A percentile compares a stretch with the other conserved stretches of the same genome.
phyloP scores from a whole-genome alignment of 768 basidiomycete genomes.

The Butyriboletus loyo region DNA sequence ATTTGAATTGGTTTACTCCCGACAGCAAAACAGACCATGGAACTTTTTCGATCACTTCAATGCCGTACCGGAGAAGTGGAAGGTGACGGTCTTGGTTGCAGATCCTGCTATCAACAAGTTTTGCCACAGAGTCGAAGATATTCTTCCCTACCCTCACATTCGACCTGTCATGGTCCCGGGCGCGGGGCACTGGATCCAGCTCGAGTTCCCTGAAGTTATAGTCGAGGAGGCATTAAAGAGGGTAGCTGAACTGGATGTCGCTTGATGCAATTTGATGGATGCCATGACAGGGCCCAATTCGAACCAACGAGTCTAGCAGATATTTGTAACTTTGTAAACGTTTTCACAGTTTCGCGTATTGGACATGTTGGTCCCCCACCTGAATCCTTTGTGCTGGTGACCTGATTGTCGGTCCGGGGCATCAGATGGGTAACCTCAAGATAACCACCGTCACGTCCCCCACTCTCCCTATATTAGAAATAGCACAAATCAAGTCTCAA shows the following conservation, averaged over 20 bases:
- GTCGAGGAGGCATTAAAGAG: conserved; percentile 16
- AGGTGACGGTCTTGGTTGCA: conserved; percentile 13
- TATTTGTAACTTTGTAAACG: neutral
- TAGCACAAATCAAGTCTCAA: neutral
- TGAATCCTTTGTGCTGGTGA: neutral
- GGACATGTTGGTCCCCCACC: neutral
- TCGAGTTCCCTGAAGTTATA: conserved; percentile 22
- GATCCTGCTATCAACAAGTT: conserved; percentile 13
- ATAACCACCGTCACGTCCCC: neutral
- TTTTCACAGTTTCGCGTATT: neutral
- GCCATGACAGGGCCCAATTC: neutral
- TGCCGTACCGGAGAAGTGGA: conserved; percentile 1
- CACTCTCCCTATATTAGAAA: neutral
- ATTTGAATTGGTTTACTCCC: neutral
- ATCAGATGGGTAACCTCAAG: neutral
- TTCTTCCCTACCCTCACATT: conserved; percentile 15
- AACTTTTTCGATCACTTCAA: conserved; percentile 8
- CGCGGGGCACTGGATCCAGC: conserved; percentile 26
- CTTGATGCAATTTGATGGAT: neutral
- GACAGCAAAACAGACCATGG: conserved; percentile 21
- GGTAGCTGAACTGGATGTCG: conserved; percentile 7
- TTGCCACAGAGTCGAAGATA: conserved; percentile 2
- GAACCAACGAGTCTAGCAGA: neutral
- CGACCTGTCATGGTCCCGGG: conserved; percentile 10
- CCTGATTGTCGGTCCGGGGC: neutral